Evolutionary conservation across 2,329 filamentous ascomycete genomes (phyloP).

Genomic region (Parastagonospora avenae): DNA sequence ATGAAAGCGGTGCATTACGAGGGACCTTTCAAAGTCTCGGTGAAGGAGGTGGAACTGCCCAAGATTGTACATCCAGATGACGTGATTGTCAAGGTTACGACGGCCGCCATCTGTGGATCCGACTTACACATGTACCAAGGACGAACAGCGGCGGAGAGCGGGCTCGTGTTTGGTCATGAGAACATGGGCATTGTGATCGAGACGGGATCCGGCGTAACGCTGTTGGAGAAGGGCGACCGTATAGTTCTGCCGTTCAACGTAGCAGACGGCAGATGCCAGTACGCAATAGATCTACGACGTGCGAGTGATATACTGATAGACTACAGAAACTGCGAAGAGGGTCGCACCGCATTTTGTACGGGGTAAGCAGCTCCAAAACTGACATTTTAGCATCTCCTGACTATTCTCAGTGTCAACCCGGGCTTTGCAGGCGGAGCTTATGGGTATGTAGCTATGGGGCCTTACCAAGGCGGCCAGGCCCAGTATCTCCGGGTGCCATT

Average conservation of each 20-base stretch:
- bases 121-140: conserved; percentile 67
- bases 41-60: conserved; percentile 64
- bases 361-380: conserved; percentile 42
- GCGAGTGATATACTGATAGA: too few species aligned
- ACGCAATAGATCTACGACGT: too few species aligned
- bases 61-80: conserved; percentile 68
- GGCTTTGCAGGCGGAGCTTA: conserved; percentile 66
- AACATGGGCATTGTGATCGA: conserved; percentile 65
- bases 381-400: conserved; percentile 1
- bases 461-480: conserved; percentile 62
- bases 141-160: conserved; percentile 64
- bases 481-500: conserved; percentile 69
- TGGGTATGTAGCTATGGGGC: conserved; percentile 67
- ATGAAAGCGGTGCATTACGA: conserved; percentile 70
- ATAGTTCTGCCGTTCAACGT: conserved; percentile 71
- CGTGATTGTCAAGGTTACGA: conserved; percentile 69
- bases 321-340: conserved; percentile 64
- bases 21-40: conserved; percentile 65
- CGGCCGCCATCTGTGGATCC: conserved; percentile 63
- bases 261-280: conserved; percentile 53
- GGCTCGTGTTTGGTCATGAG: conserved; percentile 67
- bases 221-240: conserved; percentile 66
- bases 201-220: conserved; percentile 62
- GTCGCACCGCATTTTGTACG: conserved; percentile 68
- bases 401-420: conserved; percentile 54